Conservation (phyloP, 495 filamentous ascomycete species). For the Cercophora scortea region DNA sequence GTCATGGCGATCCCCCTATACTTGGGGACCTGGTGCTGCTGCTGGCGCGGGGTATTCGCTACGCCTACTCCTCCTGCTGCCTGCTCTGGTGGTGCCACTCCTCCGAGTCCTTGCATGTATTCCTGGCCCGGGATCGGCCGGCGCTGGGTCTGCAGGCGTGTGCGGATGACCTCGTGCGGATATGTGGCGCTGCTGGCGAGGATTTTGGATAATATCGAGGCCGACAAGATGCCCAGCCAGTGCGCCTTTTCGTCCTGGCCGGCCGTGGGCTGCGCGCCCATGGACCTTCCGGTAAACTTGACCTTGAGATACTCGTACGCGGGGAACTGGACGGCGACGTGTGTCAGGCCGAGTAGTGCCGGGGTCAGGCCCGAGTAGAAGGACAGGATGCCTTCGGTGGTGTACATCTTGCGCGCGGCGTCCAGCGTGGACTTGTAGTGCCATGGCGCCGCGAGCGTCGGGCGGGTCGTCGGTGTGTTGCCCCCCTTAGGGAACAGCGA, state of each 20-base stretch:
- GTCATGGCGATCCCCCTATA: constrained; percentile 81
- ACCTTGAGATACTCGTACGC: constrained; percentile 90
- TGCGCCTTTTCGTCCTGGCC: constrained; percentile 29
- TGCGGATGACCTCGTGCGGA: constrained; percentile 92
- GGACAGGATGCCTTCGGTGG: constrained; percentile 71
- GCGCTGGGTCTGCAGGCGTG: constrained; percentile 80
- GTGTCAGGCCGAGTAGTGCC: constrained; percentile 82
- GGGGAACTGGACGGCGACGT: constrained; percentile 97
- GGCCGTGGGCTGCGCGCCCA: constrained; percentile 54
- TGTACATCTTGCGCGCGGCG: constrained; percentile 92
- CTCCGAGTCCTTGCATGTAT: constrained; percentile 56
- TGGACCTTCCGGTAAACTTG: constrained; percentile 77
- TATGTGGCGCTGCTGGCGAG: constrained; percentile 94
- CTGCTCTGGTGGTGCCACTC: constrained; percentile 7
- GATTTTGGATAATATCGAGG: constrained; percentile 92
- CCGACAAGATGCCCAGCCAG: constrained; percentile 66
- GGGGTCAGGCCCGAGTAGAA: constrained; percentile 96
- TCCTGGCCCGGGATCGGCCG: constrained; percentile 49
- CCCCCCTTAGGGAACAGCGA: constrained; percentile 33
- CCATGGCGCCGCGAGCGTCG: constrained; percentile 60
- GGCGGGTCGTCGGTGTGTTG: constrained; percentile 42
- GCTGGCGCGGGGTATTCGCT: background rate
- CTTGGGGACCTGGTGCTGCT: constrained; percentile 39
- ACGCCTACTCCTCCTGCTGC: background rate
- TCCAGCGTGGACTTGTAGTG: constrained; percentile 83